Conservation (phyloP, 139 green algal genomes). For the Ulvella scutata region DNA sequence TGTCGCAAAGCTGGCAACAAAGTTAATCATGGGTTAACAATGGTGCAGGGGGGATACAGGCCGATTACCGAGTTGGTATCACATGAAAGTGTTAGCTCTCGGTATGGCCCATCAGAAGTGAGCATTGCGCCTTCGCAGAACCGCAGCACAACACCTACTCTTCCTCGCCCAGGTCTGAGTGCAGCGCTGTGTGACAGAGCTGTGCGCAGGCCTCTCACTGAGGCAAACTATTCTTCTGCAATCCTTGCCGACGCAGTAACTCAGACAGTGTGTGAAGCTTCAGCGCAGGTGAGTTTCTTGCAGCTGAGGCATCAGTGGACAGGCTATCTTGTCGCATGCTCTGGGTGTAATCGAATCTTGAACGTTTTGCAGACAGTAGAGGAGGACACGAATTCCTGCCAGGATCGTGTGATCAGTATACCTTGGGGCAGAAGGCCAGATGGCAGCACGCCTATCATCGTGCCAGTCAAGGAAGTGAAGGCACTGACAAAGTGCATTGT, state of each 20-base stretch:
- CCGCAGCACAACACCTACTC: neutral
- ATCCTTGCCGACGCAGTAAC: neutral
- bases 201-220: neutral
- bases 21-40: too few relatives aligned
- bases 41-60: neutral
- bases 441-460: neutral
- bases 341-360: too few relatives aligned
- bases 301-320: neutral
- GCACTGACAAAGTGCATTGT: too few relatives aligned
- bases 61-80: neutral
- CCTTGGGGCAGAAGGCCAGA: neutral
- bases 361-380: constrained; percentile 2
- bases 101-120: neutral
- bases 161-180: neutral
- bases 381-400: neutral
- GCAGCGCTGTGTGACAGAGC: too few relatives aligned
- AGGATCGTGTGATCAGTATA: neutral
- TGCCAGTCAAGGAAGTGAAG: neutral
- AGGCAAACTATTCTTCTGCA: neutral
- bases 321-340: neutral
- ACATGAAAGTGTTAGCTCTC: neutral
- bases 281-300: neutral
- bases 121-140: too few relatives aligned
- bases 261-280: neutral
- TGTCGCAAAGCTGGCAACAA: too few relatives aligned